Conservation (phyloP, 768 basidiomycete genomes). For the Amanita pseudoporphyria region DNA sequence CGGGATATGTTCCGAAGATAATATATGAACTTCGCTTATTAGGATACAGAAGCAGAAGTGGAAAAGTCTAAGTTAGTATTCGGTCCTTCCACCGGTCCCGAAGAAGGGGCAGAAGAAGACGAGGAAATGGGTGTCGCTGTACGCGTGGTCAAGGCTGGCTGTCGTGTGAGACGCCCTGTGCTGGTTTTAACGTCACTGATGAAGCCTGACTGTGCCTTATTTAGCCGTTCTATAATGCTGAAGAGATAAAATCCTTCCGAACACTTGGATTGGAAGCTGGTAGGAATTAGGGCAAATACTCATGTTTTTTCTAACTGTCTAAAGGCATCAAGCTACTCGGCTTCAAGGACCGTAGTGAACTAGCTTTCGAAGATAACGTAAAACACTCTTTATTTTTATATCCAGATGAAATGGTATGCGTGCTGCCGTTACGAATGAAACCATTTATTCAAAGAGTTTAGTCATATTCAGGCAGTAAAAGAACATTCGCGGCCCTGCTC, state of each 20-base stretch:
- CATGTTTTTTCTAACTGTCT: not conserved
- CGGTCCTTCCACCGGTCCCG: constrained; percentile 24
- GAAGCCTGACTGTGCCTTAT: not conserved
- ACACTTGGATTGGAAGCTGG: constrained; percentile 74
- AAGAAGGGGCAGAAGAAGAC: constrained; percentile 32
- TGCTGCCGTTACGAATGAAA: not conserved
- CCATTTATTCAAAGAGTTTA: constrained; percentile 18
- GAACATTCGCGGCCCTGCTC: constrained; percentile 84
- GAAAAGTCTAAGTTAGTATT: constrained; percentile 36
- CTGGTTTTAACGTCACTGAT: not conserved
- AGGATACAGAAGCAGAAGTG: constrained; percentile 38
- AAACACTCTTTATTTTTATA: constrained; percentile 90
- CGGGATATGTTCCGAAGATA: not conserved
- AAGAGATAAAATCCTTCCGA: constrained; percentile 74
- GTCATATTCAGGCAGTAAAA: constrained; percentile 83
- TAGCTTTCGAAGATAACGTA: constrained; percentile 82
- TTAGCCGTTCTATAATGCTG: constrained; percentile 78
- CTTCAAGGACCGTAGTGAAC: constrained; percentile 65
- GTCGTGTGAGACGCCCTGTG: constrained; percentile 33
- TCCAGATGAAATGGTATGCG: constrained; percentile 77
- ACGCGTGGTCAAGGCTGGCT: constrained; percentile 39
- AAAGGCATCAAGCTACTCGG: constrained; percentile 86
- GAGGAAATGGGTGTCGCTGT: constrained; percentile 21
- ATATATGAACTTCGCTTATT: not conserved
- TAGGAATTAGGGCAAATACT: constrained; percentile 21